Percentiles rank a stretch among this genome's conserved stretches.
Conservation (phyloP, 164 flowering plant species). For the Kingdonia uniflora region DNA sequence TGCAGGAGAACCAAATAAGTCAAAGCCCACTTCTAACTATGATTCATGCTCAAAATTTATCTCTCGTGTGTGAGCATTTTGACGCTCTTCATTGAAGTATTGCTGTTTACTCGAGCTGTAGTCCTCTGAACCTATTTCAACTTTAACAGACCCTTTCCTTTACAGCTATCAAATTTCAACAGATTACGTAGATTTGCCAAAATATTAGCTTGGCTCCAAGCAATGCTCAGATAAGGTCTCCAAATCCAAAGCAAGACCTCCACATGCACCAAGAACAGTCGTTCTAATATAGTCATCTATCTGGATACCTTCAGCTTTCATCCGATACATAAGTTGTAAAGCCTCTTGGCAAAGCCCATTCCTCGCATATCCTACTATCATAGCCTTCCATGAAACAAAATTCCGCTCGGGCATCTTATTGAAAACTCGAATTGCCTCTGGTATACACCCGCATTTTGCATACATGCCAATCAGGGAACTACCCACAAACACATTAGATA, state of each 20-base stretch:
- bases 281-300: constrained; percentile 54
- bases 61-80: too few species aligned
- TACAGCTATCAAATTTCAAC: constrained; percentile 3
- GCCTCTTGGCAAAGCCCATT: constrained; percentile 70
- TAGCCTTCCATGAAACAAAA: constrained; percentile 72
- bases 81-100: too few species aligned
- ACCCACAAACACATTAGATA: constrained; percentile 65
- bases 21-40: too few species aligned
- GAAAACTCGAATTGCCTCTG: constrained; percentile 65
- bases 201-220: constrained; percentile 16
- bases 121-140: background rate
- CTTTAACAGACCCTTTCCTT: background rate
- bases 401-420: constrained; percentile 65
- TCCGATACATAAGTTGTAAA: constrained; percentile 62
- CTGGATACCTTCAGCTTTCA: constrained; percentile 67
- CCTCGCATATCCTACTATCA: constrained; percentile 68
- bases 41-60: too few species aligned
- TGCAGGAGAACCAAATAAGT: too few species aligned
- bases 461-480: constrained; percentile 81
- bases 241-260: constrained; percentile 37
- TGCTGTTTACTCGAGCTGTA: too few species aligned
- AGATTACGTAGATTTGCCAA: background rate
- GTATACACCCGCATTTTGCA: constrained; percentile 66
- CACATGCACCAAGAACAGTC: constrained; percentile 63
- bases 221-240: constrained; percentile 18